Base-by-base conservation (phyloP, 192 early-diverging fungal species). In the Chytriomyces hyalinus region DNA sequence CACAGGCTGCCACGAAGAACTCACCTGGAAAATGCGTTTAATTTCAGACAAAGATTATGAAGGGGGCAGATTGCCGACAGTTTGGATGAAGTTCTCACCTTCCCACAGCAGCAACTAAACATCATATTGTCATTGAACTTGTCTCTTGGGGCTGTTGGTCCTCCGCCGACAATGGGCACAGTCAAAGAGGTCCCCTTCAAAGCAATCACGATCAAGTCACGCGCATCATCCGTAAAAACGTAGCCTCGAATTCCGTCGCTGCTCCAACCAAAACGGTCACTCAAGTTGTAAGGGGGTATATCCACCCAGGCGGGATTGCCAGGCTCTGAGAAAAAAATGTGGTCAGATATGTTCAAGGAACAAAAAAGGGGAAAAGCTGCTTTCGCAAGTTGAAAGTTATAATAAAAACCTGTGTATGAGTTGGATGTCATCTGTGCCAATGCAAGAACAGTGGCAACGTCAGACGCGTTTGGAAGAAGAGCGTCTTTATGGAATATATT, bases 21-120 rank as follows among this genome's bases (percentile, higher is more conserved):
- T 73, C 9, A 73, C 71, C 71, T 73, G 28, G 5, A 70, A 53
- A 22, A 43, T 5, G 53, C 15, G 53, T 57, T 13, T 57, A 20
- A 57, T 57, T 20, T 57, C 53, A 57, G 53, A 20, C 53, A 20
- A 0, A n/a, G 53, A 57, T n/a, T n/a, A n/a, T 20, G 13, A n/a
- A n/a, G 15, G 53, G 20, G 53, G 53, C 53, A 57, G 20, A 13
- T n/a, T n/a, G 53, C 2, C 1, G 53, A 57, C 53, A n/a, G 20
- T 36, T 36, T 36, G 36, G 36, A 36, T 36, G 4, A 2, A 36
- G 36, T 36, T 36, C 91, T 90, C 9, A 92, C 92, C 50, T 91
- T 90, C 7, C 91, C 97, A 83, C 97, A 98, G 83, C 97, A 98
- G 84, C 97, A 98, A 2, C 94, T 96, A 77, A 97, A 98, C 74